Conservation (phyloP, 1,284 basidiomycete genomes). For the Amylostereum areolatum region DNA sequence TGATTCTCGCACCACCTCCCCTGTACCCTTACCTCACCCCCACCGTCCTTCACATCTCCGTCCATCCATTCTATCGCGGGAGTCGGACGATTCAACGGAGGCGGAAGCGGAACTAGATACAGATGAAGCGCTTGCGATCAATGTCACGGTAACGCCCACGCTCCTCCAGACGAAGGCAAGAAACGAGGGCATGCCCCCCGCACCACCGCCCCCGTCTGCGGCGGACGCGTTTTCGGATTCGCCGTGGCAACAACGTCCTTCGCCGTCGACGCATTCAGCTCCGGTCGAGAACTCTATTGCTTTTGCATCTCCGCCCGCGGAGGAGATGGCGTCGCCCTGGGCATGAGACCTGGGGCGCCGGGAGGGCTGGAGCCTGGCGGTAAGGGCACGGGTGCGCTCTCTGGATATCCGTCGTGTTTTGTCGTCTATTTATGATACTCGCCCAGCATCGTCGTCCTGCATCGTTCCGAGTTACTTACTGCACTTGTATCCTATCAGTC, state of each 20-base stretch:
- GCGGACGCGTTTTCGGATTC: slow-evolving; percentile 8
- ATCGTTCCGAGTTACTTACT: too few relatives aligned
- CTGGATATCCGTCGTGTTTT: too few relatives aligned
- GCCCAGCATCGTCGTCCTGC: too few relatives aligned
- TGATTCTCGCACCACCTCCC: slow-evolving; percentile 9
- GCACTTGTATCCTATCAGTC: too few relatives aligned
- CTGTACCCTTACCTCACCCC: slow-evolving; percentile 10
- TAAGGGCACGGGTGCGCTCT: too few relatives aligned
- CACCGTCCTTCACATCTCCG: slow-evolving; percentile 10
- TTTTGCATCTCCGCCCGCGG: too few relatives aligned
- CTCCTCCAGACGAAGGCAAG: neutral
- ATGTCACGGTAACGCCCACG: neutral
- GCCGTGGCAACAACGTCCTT: slow-evolving; percentile 6
- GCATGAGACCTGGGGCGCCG: too few relatives aligned
- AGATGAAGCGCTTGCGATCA: neutral
- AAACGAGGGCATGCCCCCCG: slow-evolving; percentile 2
- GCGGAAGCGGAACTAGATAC: neutral
- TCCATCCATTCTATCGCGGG: neutral
- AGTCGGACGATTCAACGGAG: neutral
- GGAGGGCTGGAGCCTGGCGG: too few relatives aligned
- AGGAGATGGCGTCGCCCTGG: too few relatives aligned
- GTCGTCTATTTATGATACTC: too few relatives aligned
- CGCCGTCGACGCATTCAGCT: too few relatives aligned
- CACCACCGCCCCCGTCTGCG: slow-evolving; percentile 12
- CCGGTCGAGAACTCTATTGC: too few relatives aligned